Conservation (phyloP, 331 rosid genomes). For the Saraca asoca region DNA sequence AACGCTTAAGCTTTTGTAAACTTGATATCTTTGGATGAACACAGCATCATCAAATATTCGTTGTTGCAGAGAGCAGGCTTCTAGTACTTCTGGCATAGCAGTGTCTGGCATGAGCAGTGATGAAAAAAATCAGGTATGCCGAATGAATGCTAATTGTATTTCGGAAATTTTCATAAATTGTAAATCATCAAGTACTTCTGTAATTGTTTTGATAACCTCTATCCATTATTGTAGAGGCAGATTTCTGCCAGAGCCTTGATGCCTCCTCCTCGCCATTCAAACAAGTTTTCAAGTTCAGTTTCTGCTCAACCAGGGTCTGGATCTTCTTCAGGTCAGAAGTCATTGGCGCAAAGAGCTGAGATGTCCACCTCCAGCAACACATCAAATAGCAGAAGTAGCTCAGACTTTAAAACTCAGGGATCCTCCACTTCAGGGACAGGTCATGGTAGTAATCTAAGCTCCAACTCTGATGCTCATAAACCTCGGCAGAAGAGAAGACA, state of each 20-base stretch:
- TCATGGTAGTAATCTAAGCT: slow-evolving; percentile 86
- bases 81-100: slow-evolving; percentile 98
- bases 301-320: slow-evolving; percentile 59
- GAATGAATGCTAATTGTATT: slow-evolving; percentile 22
- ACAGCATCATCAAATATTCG: not conserved
- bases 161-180: slow-evolving; percentile 4
- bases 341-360: slow-evolving; percentile 49
- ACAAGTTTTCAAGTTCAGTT: slow-evolving; percentile 44
- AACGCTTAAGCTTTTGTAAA: too few species aligned
- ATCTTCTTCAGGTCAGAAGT: slow-evolving; percentile 73
- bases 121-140: slow-evolving; percentile 84
- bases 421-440: slow-evolving; percentile 73
- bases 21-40: too few species aligned
- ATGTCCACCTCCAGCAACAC: slow-evolving; percentile 69
- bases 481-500: slow-evolving; percentile 94
- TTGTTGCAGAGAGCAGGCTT: slow-evolving; percentile 90
- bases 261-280: slow-evolving; percentile 93
- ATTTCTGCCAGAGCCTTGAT: slow-evolving; percentile 90
- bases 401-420: slow-evolving; percentile 60
- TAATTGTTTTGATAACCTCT: slow-evolving; percentile 23
- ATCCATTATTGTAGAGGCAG: slow-evolving; percentile 66
- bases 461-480: slow-evolving; percentile 97
- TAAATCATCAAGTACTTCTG: not conserved
- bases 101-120: slow-evolving; percentile 96
- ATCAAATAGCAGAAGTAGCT: slow-evolving; percentile 68